Evolutionary conservation across 225 moss, liverwort and hornwort genomes (phyloP), one percentile per base, ranked within the genome.

Genomic region (Sphagnum contortum): DNA sequence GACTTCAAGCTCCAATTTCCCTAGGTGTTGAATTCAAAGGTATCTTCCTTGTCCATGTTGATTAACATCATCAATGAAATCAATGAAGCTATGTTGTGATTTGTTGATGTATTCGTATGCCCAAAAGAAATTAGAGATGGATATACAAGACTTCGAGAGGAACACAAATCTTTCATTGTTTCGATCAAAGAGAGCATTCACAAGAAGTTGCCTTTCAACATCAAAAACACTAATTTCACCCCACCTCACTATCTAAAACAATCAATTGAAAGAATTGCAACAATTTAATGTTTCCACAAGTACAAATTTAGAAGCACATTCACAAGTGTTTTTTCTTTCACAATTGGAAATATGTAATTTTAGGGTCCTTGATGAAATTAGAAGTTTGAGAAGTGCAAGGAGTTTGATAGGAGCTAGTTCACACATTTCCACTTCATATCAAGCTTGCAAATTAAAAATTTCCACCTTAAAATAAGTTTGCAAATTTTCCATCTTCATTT

Each of bases 141-240:
- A 80, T 58, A 83, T 73, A 62, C 83, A 83, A 13, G 80, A 72
- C 70, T 83, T 80, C 44, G 80, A 83, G 14, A 83, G 65, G 3
- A 83, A 68, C 7, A 77, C 70, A 51, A 83, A 83, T 49, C 74
- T 62, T 61, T 74, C 77, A 60, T 80, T 77, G 49, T 72, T 64
- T 6, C 62, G 45, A 45, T 83, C 76, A 4, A 77, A 74, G 3
- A 83, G 77, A 2, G 80, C 83, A 60, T 80, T 83, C 47, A 74
- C 80, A 0, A 83, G 63, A 6, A 83, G 72, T 5, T 76, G 70
- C 56, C 74, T 71, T 59, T 83, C 83, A 0, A 80, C 83, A 48
- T 63, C 70, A 45, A 72, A 48, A 11, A 64, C 64, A 2, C 80
- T 80, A 12, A 77, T 4, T 57, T 50, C 62, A 3, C 61, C 83